Evolutionary conservation across 1,139 yeast genomes (phyloP), one percentile per base, ranked within the genome.

Genomic region (Yamadazyma buinensis): DNA sequence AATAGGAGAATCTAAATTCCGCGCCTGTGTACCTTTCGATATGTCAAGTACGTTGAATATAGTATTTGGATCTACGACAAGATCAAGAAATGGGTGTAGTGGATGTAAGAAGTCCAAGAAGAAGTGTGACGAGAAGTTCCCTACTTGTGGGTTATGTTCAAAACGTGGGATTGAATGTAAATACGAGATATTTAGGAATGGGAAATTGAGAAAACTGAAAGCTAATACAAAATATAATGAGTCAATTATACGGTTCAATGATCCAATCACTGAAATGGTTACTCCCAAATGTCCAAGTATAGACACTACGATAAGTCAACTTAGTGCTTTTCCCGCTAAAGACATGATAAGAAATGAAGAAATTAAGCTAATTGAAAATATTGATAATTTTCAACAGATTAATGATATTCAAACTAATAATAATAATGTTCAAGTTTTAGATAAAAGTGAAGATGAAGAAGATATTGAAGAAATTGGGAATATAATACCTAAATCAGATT

Each of bases 51-150:
- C n/a, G 19, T 37, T 27, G 29, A 39, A 28, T 14, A 34, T 39
- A n/a, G 18, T 39, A 10, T 11, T 41, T 11, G 46, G 44, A 12
- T 18, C 38, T 2, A 31, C 23, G 7, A 30, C 37, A 8, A 26
- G 48, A 23, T 43, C 47, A 9, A n/a, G 44, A 19, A 42, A 42
- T 26, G 48, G 47, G 3, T 43, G 48, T 32, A 12, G 25, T 4
- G 36, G 29, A 24, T 43, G 47, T 23, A 42, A 43, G 34, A 33
- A 28, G 29, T 34, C 41, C 15, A 42, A 42, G 42, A 42, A 41
- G 37, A 42, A 42, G 23, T 42, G 46, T 32, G 44, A 42, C 31
- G 46, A 42, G 26, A 8, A 12, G 9, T 32, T 26, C 12, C 46
- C 46, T 8, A 12, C 14, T n/a, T 42, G 46, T 33, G 34, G 41